Conservation (phyloP, 2,329 filamentous ascomycete genomes). For the Erysiphe pulchra region DNA sequence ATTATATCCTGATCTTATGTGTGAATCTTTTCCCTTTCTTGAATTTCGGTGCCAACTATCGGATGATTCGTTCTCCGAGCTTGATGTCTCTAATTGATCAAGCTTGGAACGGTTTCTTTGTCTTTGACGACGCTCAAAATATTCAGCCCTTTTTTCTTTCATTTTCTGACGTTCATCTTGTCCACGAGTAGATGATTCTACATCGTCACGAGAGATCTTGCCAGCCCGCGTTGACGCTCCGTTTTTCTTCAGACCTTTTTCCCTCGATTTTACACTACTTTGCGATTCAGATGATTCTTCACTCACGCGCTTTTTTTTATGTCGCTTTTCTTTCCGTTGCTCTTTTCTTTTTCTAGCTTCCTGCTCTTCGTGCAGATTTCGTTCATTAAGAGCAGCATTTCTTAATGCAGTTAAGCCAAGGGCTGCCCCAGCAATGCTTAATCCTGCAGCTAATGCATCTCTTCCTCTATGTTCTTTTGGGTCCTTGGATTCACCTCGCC, state of each 20-base stretch:
- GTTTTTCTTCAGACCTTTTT: conserved; percentile 6
- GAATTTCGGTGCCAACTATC: conserved; percentile 4
- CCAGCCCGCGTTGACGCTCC: conserved; percentile 2
- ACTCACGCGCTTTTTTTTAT: conserved; percentile 8
- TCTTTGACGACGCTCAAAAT: conserved; percentile 19
- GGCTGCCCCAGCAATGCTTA: conserved; percentile 13
- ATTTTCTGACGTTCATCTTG: conserved; percentile 1
- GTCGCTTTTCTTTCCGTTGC: conserved; percentile 10
- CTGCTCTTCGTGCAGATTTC: conserved; percentile 9
- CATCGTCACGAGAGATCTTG: conserved; percentile 1
- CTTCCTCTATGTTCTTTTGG: conserved; percentile 8
- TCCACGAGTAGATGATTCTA: neutral
- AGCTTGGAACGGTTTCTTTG: conserved; percentile 16
- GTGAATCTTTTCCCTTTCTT: conserved; percentile 3
- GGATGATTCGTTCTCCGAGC: conserved; percentile 7
- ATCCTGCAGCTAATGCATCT: conserved; percentile 11
- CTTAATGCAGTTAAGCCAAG: conserved; percentile 12
- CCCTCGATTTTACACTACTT: conserved; percentile 6
- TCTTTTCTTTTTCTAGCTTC: conserved; percentile 7
- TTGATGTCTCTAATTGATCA: conserved; percentile 6
- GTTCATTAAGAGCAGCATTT: conserved; percentile 6
- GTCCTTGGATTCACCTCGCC: conserved; percentile 1
- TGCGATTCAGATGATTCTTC: conserved; percentile 5
- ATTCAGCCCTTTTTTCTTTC: conserved; percentile 2
- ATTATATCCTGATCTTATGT: conserved; percentile 8